Evolutionary conservation across 148 eudicot genomes (phyloP), one percentile per base, ranked within the genome.

Genomic region (Pouteria glomerata): DNA sequence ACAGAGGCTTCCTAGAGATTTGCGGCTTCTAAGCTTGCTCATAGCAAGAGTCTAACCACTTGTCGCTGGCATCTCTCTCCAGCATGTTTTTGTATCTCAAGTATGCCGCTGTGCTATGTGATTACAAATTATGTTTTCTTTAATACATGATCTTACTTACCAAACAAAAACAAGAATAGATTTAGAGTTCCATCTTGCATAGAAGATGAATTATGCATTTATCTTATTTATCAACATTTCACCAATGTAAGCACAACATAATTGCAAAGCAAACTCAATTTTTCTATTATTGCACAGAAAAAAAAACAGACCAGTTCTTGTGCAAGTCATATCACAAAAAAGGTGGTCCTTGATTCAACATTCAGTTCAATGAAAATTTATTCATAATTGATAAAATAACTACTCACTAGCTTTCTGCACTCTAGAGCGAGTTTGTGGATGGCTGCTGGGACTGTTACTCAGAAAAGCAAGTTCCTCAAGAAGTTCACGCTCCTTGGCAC

Each of bases 401-500:
- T 57, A 53, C 83, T 77, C 77, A 95, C 99, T 78, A 70, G 87
- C 72, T 78, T 83, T 81, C 76, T 84, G 87, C 73, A 82, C 81
- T 70, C 79, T 81, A 66, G 90, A 82, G 71, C 94, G 97, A 76
- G 82, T 73, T 51, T 76, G 87, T 76, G 88, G 45, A 71, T 90
- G 93, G 67, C 57, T 80, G 73, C 79, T 69, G 53, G 90, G 82
- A 47, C 78, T 78, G 37, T 70, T 83, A 62, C 78, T 85, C 47
- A 91, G 82, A 69, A 79, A 73, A 80, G 96, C 82, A 77, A 94
- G 91, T 83, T 94, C 93, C 85, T 85, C 91, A 64, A 94, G 97
- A 73, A 95, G 77, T 63, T 91, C 90, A 37, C 94, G 91, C 78
- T 95, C 99, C 74, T 77, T 84, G 58, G 66, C 80, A 74, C 99